A percentile compares a stretch with the other conserved stretches of the same genome.
phyloP scores from a whole-genome alignment of 2,329 filamentous ascomycete genomes.

The Immersiporthe knoxdaviesiana region DNA sequence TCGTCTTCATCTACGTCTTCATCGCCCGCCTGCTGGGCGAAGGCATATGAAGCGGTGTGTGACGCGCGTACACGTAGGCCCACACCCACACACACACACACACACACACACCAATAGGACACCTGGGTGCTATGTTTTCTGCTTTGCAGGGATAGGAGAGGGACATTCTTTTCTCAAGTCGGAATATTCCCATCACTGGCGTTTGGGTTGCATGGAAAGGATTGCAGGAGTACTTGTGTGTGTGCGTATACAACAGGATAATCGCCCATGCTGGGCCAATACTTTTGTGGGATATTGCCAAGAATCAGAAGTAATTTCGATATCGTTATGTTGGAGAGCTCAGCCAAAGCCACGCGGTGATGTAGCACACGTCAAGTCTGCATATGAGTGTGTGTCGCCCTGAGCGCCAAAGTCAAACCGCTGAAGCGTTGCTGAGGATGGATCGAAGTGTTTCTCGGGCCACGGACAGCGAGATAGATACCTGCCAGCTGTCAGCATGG shows the following conservation, averaged over 20 bases:
- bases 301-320: not conserved
- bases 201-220: slow-evolving; percentile 23
- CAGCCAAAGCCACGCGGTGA: not conserved
- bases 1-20: slow-evolving; percentile 82
- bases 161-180: not conserved
- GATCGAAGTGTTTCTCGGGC: not conserved
- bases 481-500: too few species aligned
- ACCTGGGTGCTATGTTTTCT: not conserved
- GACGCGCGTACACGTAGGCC: too few species aligned
- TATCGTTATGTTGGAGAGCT: not conserved
- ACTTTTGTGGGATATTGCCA: not conserved
- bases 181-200: slow-evolving; percentile 20
- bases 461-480: too few species aligned
- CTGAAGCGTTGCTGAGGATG: not conserved
- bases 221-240: not conserved
- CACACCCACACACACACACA: too few species aligned
- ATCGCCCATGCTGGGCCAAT: not conserved
- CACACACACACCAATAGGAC: not conserved
- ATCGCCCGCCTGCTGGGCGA: slow-evolving; percentile 72
- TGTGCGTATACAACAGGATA: slow-evolving; percentile 8
- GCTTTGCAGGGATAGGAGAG: not conserved
- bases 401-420: not conserved
- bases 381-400: not conserved
- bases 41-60: slow-evolving; percentile 36
- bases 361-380: not conserved